A percentile compares a stretch with the other conserved stretches of the same genome.
These are phyloP conservation scores for Cercophora sp. DNA, from an alignment of 495 filamentous ascomycete genomes.

Conservation along the genomic window DNA sequence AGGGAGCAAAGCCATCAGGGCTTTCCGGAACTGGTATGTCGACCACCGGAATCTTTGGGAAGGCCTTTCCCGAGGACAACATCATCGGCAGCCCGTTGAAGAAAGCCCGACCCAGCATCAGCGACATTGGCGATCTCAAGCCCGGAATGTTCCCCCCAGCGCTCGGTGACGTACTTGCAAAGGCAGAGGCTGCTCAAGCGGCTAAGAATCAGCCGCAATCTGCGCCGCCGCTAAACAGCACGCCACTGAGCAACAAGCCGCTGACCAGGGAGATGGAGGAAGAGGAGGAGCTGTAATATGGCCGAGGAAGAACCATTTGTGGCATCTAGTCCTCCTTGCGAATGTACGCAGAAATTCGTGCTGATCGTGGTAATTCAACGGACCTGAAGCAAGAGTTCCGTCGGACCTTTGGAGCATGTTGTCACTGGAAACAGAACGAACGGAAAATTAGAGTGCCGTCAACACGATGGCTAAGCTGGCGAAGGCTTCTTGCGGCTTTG, in stretches of 20 bases:
- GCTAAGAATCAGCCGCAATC: slow-evolving; percentile 32
- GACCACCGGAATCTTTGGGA: slow-evolving; percentile 31
- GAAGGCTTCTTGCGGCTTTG: no score
- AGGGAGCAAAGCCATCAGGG: neutral
- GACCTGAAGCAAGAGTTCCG: no score
- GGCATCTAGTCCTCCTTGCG: no score
- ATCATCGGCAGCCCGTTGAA: slow-evolving; percentile 76
- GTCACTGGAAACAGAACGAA: no score
- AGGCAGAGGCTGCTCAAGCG: slow-evolving; percentile 39
- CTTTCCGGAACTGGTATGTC: slow-evolving; percentile 22
- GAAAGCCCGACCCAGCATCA: slow-evolving; percentile 70
- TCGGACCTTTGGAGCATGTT: no score
- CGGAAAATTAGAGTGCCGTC: no score
- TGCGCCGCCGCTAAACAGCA: slow-evolving; percentile 16
- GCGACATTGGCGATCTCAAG: slow-evolving; percentile 38
- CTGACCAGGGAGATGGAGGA: slow-evolving; percentile 29
- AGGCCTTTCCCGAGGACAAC: slow-evolving; percentile 35
- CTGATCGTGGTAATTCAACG: no score
- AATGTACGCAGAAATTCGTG: no score
- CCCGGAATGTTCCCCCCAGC: slow-evolving; percentile 41
- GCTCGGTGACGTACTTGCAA: slow-evolving; percentile 43
- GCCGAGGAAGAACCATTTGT: no score
- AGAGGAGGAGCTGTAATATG: slow-evolving; percentile 45
- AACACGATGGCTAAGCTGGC: no score
- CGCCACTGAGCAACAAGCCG: no score